A percentile compares a stretch with the other conserved stretches of the same genome.
Conservation (phyloP, 805 yeast species). For the Komagataella mondaviorum region DNA sequence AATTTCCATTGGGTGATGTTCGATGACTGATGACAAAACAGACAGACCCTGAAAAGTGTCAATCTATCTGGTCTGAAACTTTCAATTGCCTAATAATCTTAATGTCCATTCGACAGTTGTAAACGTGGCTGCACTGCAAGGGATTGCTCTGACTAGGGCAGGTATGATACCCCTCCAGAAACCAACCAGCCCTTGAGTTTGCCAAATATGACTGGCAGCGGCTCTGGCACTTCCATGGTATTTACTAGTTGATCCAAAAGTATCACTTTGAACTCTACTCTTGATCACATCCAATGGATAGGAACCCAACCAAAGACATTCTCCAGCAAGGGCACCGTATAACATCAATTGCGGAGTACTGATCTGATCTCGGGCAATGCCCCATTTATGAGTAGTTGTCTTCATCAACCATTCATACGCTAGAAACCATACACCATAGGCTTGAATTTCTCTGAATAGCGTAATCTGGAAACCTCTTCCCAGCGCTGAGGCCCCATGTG, state of each 20-base stretch:
- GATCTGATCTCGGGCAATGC: conserved; percentile 30
- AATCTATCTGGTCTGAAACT: not conserved
- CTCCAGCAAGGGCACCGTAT: conserved; percentile 64
- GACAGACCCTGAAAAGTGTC: not conserved
- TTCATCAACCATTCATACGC: conserved; percentile 46
- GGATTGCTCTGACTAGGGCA: conserved; percentile 44
- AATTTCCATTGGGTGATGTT: not conserved
- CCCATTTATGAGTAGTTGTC: conserved; percentile 18
- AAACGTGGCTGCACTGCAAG: conserved; percentile 64
- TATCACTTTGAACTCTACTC: conserved; percentile 74
- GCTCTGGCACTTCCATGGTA: conserved; percentile 24
- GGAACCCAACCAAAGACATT: conserved; percentile 70
- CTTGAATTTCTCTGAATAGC: conserved; percentile 47
- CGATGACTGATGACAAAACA: not conserved
- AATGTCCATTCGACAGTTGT: conserved; percentile 63
- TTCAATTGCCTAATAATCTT: conserved; percentile 28
- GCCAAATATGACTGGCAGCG: conserved; percentile 26
- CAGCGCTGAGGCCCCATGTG: conserved; percentile 33
- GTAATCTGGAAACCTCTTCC: conserved; percentile 46
- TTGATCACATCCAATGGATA: conserved; percentile 91
- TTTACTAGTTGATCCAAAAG: conserved; percentile 27
- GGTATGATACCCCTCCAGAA: conserved; percentile 56
- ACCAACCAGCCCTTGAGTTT: conserved; percentile 30
- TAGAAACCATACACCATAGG: conserved; percentile 65
- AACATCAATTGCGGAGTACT: conserved; percentile 40